Base-by-base conservation (phyloP, 257 asterid species). In the Salvia hispanica region DNA sequence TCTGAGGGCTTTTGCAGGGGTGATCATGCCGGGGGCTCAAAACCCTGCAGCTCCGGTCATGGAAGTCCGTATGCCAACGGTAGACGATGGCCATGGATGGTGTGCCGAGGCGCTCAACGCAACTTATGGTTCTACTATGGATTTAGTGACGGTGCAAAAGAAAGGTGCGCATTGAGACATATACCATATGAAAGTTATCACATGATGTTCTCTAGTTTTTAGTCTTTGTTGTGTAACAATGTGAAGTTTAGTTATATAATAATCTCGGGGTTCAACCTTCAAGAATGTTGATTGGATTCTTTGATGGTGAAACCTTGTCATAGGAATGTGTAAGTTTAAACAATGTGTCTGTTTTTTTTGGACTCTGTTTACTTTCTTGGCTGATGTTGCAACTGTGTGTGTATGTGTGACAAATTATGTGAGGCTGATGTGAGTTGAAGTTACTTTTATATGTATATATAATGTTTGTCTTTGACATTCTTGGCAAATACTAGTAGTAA, bases 31-130 rank as follows among this genome's bases (percentile, higher is more conserved):
- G 0, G 89, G 86, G 13, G 67, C 58, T 3, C 75, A 70, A 45
- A 71, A 37, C 8, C 81, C 87, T 0, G 78, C 67, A 3, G 72
- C 66, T 46, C 95, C 96, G 0, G 82, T 83, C 16, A 85, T 91
- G 89, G 96, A 88, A 64, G 95, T 91, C 3, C 83, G 89, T 75
- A 86, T 91, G 96, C 97, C 97, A 3, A 83, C 89, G 0, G 86
- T 88, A 13, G 97, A 88, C 44, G 96, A 88, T 34, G 95, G 95
- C 15, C 97, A 92, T 47, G 98, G 89, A 43, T 88, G 96, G 97
- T 87, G 95, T 36, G 91, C 87, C 3, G 93, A 90, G 74, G 95
- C 90, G 69, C 83, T 92, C 58, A 72, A 78, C 39, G 72, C 66
- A 15, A 69, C 85, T 25, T 80, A 79, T 31, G 97, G 98, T 13